phyloP scores from a whole-genome alignment of 345 rosid genomes.

The Draba incana region DNA sequence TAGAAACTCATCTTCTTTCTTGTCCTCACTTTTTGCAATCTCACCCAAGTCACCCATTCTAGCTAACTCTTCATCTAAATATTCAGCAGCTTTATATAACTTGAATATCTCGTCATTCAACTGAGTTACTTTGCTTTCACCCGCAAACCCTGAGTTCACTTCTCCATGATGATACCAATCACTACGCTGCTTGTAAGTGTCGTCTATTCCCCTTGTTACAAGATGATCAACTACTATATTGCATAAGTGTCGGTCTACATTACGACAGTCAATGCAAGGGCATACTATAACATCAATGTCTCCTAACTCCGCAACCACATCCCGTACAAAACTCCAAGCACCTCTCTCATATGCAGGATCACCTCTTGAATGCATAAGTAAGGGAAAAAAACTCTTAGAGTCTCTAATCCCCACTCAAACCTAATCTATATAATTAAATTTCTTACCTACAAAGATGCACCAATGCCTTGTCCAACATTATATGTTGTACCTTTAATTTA shows the following conservation, averaged over 20 bases:
- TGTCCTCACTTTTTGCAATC: too few species aligned
- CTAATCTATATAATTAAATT: background rate
- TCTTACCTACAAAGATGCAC: background rate
- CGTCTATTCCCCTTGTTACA: background rate
- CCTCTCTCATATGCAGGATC: background rate
- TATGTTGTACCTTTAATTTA: too few species aligned
- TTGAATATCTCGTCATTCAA: background rate
- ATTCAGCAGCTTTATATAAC: background rate
- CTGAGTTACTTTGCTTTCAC: background rate
- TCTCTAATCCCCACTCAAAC: background rate
- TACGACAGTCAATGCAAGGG: background rate
- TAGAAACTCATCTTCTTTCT: too few species aligned
- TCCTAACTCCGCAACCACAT: background rate
- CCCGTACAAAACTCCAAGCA: background rate
- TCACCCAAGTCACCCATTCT: background rate
- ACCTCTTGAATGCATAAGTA: background rate
- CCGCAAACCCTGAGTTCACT: background rate
- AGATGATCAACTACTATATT: background rate
- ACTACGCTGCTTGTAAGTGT: background rate
- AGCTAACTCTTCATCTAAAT: background rate
- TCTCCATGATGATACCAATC: constrained; percentile 2
- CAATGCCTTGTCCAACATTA: background rate
- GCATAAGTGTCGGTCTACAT: background rate
- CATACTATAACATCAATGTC: background rate
- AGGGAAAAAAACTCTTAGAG: background rate